Evolutionary conservation across 2,329 filamentous ascomycete species (phyloP).

Genomic region (Microascus cirrosus): DNA sequence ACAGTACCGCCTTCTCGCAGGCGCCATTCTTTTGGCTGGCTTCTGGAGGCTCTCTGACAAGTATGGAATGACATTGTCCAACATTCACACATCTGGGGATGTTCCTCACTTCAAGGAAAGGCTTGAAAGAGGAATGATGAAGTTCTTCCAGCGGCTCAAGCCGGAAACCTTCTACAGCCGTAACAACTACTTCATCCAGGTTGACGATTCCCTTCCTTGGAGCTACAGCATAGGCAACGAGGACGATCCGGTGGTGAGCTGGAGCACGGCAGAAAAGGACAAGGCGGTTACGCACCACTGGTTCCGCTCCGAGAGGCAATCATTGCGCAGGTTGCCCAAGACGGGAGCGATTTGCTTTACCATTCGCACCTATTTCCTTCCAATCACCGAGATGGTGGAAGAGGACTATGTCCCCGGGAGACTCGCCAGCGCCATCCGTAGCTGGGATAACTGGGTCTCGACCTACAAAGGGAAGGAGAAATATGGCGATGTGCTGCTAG

Average conservation of each 20-base stretch:
- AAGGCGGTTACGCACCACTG: slow-evolving; percentile 61
- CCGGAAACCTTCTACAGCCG: slow-evolving; percentile 53
- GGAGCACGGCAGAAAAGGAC: slow-evolving; percentile 67
- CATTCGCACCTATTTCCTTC: slow-evolving; percentile 70
- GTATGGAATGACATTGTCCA: slow-evolving; percentile 63
- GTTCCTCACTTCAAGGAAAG: slow-evolving; percentile 64
- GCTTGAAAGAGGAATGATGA: slow-evolving; percentile 67
- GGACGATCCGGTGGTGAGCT: slow-evolving; percentile 52
- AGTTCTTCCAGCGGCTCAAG: slow-evolving; percentile 64
- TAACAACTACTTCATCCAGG: slow-evolving; percentile 84
- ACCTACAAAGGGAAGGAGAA: slow-evolving; percentile 68
- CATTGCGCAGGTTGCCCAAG: slow-evolving; percentile 48
- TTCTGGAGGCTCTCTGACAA: slow-evolving; percentile 82
- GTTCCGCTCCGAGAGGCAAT: slow-evolving; percentile 69
- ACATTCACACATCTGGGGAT: slow-evolving; percentile 69
- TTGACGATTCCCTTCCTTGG: slow-evolving; percentile 70
- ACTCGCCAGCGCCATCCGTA: slow-evolving; percentile 65
- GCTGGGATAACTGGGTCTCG: slow-evolving; percentile 70
- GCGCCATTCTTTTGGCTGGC: slow-evolving; percentile 63
- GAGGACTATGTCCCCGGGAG: slow-evolving; percentile 71
- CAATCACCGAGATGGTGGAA: slow-evolving; percentile 52
- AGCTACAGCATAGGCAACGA: slow-evolving; percentile 65
- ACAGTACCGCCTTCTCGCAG: slow-evolving; percentile 71
- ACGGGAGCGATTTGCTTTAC: slow-evolving; percentile 58
- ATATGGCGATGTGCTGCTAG: slow-evolving; percentile 62